phyloP scores from a whole-genome alignment of 371 early-diverging fungal genomes.

The Nosema muscidifuracis region DNA sequence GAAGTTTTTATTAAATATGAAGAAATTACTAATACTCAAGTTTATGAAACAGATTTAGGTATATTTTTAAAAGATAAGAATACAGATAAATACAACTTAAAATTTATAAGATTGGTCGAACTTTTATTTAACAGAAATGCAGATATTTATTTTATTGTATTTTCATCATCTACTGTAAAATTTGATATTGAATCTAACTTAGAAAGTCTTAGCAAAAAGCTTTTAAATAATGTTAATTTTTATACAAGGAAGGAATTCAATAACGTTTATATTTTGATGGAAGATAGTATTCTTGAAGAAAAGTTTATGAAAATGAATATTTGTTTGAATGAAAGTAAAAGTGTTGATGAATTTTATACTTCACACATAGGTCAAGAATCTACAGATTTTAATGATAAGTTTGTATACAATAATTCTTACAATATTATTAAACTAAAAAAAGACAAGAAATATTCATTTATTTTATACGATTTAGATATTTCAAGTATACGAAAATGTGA shows the following conservation, averaged over 20 bases:
- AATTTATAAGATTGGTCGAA: constrained; percentile 1
- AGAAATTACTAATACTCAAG: not conserved
- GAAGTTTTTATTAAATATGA: not conserved
- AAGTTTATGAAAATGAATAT: not conserved
- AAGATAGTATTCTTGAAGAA: not conserved
- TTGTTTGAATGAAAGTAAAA: not conserved
- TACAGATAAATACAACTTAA: not conserved
- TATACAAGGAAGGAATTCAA: not conserved
- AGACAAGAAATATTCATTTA: not conserved
- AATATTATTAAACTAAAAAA: not conserved
- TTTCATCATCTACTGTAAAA: not conserved
- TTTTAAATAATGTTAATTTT: not conserved
- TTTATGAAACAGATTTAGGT: too few relatives aligned
- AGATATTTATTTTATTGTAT: not conserved
- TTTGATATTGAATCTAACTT: not conserved
- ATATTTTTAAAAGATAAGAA: too few relatives aligned
- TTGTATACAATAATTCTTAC: not conserved
- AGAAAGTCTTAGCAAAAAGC: not conserved
- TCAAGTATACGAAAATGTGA: constrained; percentile 41
- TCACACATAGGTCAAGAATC: not conserved
- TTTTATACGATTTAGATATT: constrained; percentile 37
- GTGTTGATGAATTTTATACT: not conserved
- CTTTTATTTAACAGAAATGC: not conserved
- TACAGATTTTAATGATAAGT: not conserved
- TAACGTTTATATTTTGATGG: not conserved